Evolutionary conservation across 441 rosid genomes (phyloP).

Genomic region (Erodium moschatum): DNA sequence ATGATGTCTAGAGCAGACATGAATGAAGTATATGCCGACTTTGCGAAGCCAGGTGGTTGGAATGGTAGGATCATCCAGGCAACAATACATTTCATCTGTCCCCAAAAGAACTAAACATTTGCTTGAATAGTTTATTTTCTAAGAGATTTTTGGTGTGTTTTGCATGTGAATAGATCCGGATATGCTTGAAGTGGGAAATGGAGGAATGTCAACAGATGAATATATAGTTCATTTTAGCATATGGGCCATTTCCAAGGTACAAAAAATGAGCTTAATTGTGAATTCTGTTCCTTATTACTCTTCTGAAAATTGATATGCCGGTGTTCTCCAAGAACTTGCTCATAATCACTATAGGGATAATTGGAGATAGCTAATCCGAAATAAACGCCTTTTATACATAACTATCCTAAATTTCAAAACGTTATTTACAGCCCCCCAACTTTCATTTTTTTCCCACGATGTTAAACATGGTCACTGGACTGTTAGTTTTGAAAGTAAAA

Average conservation of each 20-base stretch:
- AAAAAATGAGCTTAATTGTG: background rate
- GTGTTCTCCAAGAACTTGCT: background rate
- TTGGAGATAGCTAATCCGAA: too few relatives aligned
- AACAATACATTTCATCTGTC: background rate
- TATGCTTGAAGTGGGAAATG: conserved; percentile 78
- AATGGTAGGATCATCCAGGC: conserved; percentile 32
- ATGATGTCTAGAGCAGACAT: conserved; percentile 56
- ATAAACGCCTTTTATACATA: too few relatives aligned
- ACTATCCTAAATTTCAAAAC: too few relatives aligned
- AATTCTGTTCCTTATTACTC: background rate
- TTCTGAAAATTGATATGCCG: background rate
- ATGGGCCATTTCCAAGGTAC: conserved; percentile 70
- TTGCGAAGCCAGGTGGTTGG: conserved; percentile 73
- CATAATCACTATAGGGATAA: background rate
- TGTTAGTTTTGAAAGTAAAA: too few relatives aligned
- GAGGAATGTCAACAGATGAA: conserved; percentile 58
- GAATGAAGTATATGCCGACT: conserved; percentile 54
- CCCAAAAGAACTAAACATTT: background rate
- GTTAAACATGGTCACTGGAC: too few relatives aligned
- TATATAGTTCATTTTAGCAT: conserved; percentile 62
- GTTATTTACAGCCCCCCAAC: too few relatives aligned
- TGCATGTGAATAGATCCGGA: conserved; percentile 44
- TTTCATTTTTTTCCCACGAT: too few relatives aligned
- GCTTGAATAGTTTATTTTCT: conserved; percentile 14
- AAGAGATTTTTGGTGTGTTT: background rate